Evolutionary conservation across 768 basidiomycete species (phyloP).

Genomic region (Neoboletus subvelutipes): DNA sequence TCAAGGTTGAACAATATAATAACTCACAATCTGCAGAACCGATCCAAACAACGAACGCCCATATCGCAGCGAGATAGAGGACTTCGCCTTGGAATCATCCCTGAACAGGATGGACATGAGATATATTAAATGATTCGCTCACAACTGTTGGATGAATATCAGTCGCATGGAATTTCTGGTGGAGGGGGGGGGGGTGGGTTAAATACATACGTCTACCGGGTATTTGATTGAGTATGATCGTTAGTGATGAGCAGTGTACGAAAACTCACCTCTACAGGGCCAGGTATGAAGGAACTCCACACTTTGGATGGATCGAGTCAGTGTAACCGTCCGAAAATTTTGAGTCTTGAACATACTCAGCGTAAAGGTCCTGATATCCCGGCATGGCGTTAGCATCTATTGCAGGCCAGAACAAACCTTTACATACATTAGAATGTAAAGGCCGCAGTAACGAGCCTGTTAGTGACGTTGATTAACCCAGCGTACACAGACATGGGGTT

Average conservation of each 20-base stretch:
- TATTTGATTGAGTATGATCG: background rate
- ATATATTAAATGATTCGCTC: background rate
- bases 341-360: background rate
- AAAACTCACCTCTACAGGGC: slow-evolving; percentile 5
- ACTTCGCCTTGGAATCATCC: background rate
- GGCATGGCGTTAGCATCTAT: background rate
- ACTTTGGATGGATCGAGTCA: slow-evolving; percentile 4
- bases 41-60: background rate
- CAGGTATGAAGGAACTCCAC: slow-evolving; percentile 12
- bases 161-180: background rate
- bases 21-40: slow-evolving; percentile 13
- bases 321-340: background rate
- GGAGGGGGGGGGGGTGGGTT: background rate
- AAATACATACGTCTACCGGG: slow-evolving; percentile 6
- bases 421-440: slow-evolving; percentile 5
- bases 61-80: slow-evolving; percentile 4
- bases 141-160: slow-evolving; percentile 6
- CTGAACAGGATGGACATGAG: background rate
- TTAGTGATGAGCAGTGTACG: too few species aligned
- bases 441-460: slow-evolving; percentile 16
- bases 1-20: background rate
- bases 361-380: background rate
- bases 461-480: background rate
- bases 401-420: background rate
- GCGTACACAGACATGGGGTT: background rate